These are phyloP conservation scores for Ceratocystiopsis sp. DNA, from an alignment of 2,329 filamentous ascomycete species.

Conservation along the genomic window DNA sequence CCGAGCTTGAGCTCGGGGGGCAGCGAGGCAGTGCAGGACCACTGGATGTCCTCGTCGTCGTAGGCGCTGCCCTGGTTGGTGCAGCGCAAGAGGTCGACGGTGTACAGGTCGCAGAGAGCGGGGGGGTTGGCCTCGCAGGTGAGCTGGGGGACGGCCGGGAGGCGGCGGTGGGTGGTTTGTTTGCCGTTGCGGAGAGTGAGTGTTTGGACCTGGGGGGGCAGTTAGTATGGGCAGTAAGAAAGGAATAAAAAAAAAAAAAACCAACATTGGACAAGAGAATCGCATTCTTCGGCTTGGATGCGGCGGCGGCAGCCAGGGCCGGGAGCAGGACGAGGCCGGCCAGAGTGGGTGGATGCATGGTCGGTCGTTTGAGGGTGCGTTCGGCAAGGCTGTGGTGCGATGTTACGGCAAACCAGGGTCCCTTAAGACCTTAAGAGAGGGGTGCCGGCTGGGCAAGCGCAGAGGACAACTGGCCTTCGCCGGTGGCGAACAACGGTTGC, in stretches of 20 bases:
- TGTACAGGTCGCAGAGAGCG: slow-evolving; percentile 49
- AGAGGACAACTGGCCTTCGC: too few relatives aligned
- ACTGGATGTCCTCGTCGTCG: slow-evolving; percentile 65
- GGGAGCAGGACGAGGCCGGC: slow-evolving; percentile 1
- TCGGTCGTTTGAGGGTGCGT: too few relatives aligned
- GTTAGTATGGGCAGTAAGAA: background rate
- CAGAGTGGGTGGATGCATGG: slow-evolving; percentile 2
- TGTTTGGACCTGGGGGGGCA: slow-evolving; percentile 40
- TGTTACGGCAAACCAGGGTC: too few relatives aligned
- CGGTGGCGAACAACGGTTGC: too few relatives aligned
- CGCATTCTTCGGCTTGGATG: slow-evolving; percentile 23
- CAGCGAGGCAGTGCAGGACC: slow-evolving; percentile 59
- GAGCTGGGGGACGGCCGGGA: slow-evolving; percentile 61
- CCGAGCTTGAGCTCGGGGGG: slow-evolving; percentile 54
- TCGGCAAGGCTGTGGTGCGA: too few relatives aligned
- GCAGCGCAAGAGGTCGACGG: slow-evolving; percentile 74
- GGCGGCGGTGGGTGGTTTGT: slow-evolving; percentile 59
- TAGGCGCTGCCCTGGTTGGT: slow-evolving; percentile 72
- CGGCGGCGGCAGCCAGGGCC: background rate
- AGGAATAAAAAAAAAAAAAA: slow-evolving; percentile 37
- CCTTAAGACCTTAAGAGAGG: too few relatives aligned
- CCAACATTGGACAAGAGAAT: slow-evolving; percentile 46
- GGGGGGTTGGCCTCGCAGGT: slow-evolving; percentile 51
- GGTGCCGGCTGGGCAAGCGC: too few relatives aligned
- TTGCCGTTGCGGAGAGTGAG: slow-evolving; percentile 56